Evolutionary conservation across 2,329 filamentous ascomycete genomes (phyloP).

Genomic region (Coniochaeta prunicola): DNA sequence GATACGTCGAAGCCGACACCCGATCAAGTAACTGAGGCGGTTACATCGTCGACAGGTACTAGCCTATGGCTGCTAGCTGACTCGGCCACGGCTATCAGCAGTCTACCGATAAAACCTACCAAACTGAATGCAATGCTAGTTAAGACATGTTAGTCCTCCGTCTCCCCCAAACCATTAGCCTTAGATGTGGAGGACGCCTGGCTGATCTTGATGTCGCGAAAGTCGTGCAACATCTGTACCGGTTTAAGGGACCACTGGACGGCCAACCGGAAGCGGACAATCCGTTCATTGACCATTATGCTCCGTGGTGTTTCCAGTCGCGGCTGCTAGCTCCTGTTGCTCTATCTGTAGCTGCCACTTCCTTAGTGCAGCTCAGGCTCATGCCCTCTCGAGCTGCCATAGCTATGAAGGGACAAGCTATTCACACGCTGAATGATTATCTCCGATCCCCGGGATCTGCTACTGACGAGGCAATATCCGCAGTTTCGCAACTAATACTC

Average conservation of each 20-base stretch:
- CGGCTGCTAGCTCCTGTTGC: slow-evolving; percentile 40
- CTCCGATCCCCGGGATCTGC: slow-evolving; percentile 29
- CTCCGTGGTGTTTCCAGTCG: slow-evolving; percentile 41
- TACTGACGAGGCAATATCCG: slow-evolving; percentile 38
- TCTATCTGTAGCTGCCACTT: slow-evolving; percentile 43
- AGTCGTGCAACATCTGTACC: slow-evolving; percentile 42
- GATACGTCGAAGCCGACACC: background rate
- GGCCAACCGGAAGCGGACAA: slow-evolving; percentile 35
- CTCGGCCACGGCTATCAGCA: background rate
- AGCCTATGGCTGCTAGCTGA: background rate
- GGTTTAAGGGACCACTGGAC: slow-evolving; percentile 43
- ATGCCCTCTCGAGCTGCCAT: slow-evolving; percentile 34
- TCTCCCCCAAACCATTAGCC: background rate
- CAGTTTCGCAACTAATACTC: slow-evolving; percentile 39
- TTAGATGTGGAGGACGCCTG: too few relatives aligned
- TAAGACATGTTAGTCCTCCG: slow-evolving; percentile 31
- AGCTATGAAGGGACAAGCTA: slow-evolving; percentile 33
- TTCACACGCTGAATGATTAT: slow-evolving; percentile 38
- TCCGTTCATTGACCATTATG: slow-evolving; percentile 38
- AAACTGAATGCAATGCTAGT: slow-evolving; percentile 39
- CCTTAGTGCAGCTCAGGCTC: slow-evolving; percentile 40
- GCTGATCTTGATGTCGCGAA: background rate
- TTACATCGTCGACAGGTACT: background rate
- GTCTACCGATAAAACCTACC: slow-evolving; percentile 16
- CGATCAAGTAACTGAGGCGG: background rate